Base-by-base conservation (phyloP, 2,329 filamentous ascomycete genomes). In the Trichoderma sp. region DNA sequence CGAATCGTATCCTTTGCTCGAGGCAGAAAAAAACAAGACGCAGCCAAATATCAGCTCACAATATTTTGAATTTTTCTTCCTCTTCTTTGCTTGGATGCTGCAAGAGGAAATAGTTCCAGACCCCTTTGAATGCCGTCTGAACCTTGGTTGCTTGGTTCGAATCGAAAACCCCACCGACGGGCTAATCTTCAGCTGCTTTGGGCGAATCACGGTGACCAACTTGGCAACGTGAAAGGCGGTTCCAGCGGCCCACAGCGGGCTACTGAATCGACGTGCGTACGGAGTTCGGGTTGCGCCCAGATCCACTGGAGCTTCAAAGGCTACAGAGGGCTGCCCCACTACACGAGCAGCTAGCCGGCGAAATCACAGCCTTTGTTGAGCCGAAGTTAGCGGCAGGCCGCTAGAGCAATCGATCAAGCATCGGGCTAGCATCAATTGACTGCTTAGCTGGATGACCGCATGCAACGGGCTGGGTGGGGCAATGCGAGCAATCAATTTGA, bases 181-280 rank as follows among this genome's bases (percentile, higher is more conserved):
- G 71, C 66, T 64, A 62, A 72, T 75, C 27, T 60, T 18, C 18
- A 38, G 45, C 33, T 62, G 56, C 71, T 77, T 80, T 24, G 79
- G 79, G 78, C 80, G 78, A 81, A 81, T 81, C 78, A 79, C 41
- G 71, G 74, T 59, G 71, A n/a, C 68, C 41, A 33, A 38, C 65
- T 71, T 33, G 21, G 75, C 73, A 81, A 81, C 79, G 80, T 81
- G 79, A 75, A 67, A 77, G 74, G 59, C 33, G 38, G n/a, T 33
- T 53, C 62, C 65, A 63, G 72, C 38, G 50, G 68, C 74, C 73
- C 65, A 60, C 64, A 66, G 67, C 65, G 62, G 45, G 31, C 56
- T 59, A 60, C 67, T 71, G 41, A 3, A 14, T 14, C 2, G 27
- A 31, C 38, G 29, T 63, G 38, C 38, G 8, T 31, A 53, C 68